phyloP scores from a whole-genome alignment of 2,329 filamentous ascomycete genomes.

The Fusarium veterinarium region DNA sequence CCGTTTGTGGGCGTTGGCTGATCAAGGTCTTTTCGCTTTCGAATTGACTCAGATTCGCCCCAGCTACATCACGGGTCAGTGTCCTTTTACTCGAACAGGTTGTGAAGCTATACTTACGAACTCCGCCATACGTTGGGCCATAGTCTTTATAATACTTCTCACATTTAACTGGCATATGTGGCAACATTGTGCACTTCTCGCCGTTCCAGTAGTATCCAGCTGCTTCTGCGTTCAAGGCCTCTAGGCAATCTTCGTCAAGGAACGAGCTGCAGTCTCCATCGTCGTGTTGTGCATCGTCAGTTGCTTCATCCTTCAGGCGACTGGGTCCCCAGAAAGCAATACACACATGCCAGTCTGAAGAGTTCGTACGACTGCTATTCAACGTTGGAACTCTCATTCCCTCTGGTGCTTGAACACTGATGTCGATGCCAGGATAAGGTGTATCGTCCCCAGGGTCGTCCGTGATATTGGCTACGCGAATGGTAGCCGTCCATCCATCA shows the following conservation, averaged over 20 bases:
- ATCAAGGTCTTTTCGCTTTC: slow-evolving; percentile 10
- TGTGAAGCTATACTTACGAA: neutral
- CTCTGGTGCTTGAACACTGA: slow-evolving; percentile 18
- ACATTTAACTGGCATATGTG: neutral
- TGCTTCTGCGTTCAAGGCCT: neutral
- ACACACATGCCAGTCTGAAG: slow-evolving; percentile 15
- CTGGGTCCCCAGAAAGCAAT: neutral
- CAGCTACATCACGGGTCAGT: neutral
- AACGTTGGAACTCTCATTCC: slow-evolving; percentile 8
- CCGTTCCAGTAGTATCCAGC: neutral
- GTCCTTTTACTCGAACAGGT: neutral
- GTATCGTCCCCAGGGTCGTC: slow-evolving; percentile 3
- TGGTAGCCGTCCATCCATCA: slow-evolving; percentile 11
- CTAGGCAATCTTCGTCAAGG: slow-evolving; percentile 15
- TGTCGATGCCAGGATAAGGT: slow-evolving; percentile 12
- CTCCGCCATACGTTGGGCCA: neutral
- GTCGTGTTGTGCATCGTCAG: slow-evolving; percentile 10
- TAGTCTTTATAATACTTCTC: slow-evolving; percentile 5
- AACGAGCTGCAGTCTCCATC: slow-evolving; percentile 24
- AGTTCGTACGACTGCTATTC: slow-evolving; percentile 1
- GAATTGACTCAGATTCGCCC: slow-evolving; percentile 3
- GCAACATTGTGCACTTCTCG: neutral
- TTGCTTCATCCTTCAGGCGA: neutral
- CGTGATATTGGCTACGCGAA: slow-evolving; percentile 22
- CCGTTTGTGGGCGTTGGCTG: neutral